Percentiles rank a stretch among this genome's conserved stretches.
Evolutionary conservation across 2,329 filamentous ascomycete species (phyloP).

Genomic region (Monilinia laxa): DNA sequence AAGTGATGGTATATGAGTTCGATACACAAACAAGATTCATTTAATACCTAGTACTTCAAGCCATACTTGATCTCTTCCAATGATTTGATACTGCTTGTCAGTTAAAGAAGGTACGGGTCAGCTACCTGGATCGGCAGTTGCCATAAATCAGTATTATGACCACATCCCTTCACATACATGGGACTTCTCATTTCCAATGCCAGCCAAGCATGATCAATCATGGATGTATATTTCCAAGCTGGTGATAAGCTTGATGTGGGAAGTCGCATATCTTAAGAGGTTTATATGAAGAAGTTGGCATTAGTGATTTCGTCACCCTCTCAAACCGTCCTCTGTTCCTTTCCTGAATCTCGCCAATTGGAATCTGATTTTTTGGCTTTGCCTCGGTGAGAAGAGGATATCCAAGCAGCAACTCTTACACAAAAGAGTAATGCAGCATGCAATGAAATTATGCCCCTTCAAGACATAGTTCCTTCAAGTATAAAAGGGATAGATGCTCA

Average conservation of each 20-base stretch:
- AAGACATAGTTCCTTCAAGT: background rate
- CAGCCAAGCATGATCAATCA: background rate
- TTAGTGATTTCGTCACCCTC: background rate
- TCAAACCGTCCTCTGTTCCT: background rate
- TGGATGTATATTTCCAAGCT: background rate
- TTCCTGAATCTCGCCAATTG: background rate
- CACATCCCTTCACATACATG: background rate
- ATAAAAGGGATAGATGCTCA: no score
- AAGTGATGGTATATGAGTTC: background rate
- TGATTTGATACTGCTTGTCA: background rate
- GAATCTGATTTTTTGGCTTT: background rate
- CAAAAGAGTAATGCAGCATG: background rate
- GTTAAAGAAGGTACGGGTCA: background rate
- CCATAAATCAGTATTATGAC: background rate
- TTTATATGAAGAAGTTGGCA: background rate
- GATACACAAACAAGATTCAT: background rate
- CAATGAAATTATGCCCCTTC: no score
- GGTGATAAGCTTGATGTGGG: background rate
- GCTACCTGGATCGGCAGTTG: conserved; percentile 7
- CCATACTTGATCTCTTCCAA: background rate
- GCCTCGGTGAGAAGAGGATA: background rate
- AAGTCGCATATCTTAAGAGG: background rate
- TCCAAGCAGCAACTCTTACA: background rate
- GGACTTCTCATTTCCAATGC: background rate
- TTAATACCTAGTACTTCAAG: background rate